phyloP scores from a whole-genome alignment of 345 rosid genomes.

The Linum lewisii region DNA sequence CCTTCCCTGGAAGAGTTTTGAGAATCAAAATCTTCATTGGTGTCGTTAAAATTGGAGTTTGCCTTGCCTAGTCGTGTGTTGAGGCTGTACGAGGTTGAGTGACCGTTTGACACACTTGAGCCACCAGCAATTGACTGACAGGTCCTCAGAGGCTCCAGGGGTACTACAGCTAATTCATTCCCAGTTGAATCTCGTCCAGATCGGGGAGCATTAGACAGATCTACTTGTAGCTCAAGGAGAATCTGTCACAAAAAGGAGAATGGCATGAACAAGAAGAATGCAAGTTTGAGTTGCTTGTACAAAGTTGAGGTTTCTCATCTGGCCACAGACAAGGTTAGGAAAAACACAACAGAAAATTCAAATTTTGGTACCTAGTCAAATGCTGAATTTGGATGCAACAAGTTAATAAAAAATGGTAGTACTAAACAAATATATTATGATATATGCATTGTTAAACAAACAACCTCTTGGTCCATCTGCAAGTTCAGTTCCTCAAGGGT shows the following conservation, averaged over 20 bases:
- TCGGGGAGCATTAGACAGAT: conserved; percentile 31
- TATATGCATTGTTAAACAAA: conserved; percentile 16
- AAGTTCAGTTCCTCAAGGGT: conserved; percentile 57
- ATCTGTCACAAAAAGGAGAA: conserved; percentile 42
- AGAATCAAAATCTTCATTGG: conserved; percentile 34
- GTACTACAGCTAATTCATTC: conserved; percentile 65
- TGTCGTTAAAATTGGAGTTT: conserved; percentile 25
- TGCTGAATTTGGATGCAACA: not conserved
- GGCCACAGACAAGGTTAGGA: not conserved
- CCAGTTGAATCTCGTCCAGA: conserved; percentile 48
- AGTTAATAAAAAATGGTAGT: not conserved
- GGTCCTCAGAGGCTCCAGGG: conserved; percentile 57
- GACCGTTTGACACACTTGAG: conserved; percentile 62
- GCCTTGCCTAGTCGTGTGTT: conserved; percentile 30
- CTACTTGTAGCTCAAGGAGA: conserved; percentile 58
- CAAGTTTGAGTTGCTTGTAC: not conserved
- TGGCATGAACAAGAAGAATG: conserved; percentile 11
- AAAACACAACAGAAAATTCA: not conserved
- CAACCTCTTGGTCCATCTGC: conserved; percentile 81
- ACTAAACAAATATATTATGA: not conserved
- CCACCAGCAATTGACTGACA: conserved; percentile 72
- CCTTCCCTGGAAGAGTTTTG: conserved; percentile 35
- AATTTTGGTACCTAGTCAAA: not conserved
- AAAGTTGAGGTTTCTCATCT: not conserved
- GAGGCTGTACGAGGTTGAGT: conserved; percentile 35